phyloP scores from a whole-genome alignment of 2,329 filamentous ascomycete genomes.

The Exophiala mesophila region DNA sequence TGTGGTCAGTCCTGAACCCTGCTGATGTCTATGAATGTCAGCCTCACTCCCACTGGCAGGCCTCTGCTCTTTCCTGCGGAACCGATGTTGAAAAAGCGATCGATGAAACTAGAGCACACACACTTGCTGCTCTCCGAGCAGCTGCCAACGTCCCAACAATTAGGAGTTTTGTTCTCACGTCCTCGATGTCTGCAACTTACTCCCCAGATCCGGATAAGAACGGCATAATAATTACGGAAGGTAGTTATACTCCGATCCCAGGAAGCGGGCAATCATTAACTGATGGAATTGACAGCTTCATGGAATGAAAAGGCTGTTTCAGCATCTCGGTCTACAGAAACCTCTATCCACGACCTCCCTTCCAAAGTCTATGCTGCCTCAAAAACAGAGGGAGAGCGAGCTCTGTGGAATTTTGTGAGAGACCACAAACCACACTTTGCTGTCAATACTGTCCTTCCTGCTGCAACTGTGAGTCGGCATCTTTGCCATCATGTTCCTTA shows the following conservation, averaged over 20 bases:
- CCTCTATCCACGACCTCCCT: no score
- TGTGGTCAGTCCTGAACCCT: conserved; percentile 23
- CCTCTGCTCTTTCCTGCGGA: not conserved
- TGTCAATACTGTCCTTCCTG: conserved; percentile 26
- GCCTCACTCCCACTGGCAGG: no score
- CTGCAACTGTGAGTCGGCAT: conserved; percentile 6
- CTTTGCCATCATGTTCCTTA: not conserved
- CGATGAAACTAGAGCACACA: no score
- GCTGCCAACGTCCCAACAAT: conserved; percentile 27
- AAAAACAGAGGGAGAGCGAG: conserved; percentile 37
- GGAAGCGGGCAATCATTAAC: no score
- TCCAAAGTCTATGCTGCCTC: conserved; percentile 40
- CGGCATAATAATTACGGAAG: no score
- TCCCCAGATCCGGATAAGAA: conserved; percentile 35
- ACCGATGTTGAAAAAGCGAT: no score
- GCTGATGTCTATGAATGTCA: conserved; percentile 29
- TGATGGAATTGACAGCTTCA: no score
- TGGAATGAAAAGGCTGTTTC: conserved; percentile 3
- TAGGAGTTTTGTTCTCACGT: conserved; percentile 21
- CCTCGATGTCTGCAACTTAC: conserved; percentile 28
- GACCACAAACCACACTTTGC: conserved; percentile 28
- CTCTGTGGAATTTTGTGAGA: conserved; percentile 37
- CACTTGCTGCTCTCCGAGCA: not conserved
- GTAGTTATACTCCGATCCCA: no score
- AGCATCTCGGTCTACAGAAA: not conserved